A percentile compares a stretch with the other conserved stretches of the same genome.
These are phyloP conservation scores for Yarrowia yakushimensis DNA, from an alignment of 805 yeast species.

Conservation along the genomic window DNA sequence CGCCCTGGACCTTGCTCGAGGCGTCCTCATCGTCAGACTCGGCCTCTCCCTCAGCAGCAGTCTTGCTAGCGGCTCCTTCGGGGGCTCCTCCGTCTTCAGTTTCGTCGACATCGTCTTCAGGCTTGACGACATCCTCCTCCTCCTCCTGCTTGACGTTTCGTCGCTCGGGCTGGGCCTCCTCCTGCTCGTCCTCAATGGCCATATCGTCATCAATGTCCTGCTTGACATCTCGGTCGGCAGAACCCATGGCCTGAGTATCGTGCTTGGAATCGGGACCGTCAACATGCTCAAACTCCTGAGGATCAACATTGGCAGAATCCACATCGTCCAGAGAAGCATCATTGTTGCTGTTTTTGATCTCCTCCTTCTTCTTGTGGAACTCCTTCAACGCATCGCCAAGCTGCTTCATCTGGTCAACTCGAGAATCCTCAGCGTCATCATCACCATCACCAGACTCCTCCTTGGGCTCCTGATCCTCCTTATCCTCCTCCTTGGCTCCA, in stretches of 20 bases:
- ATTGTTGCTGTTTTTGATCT: slow-evolving; percentile 63
- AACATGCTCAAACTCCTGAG: slow-evolving; percentile 65
- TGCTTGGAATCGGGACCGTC: slow-evolving; percentile 58
- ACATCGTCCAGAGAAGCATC: slow-evolving; percentile 40
- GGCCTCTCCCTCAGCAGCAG: slow-evolving; percentile 29
- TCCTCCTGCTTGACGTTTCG: slow-evolving; percentile 24
- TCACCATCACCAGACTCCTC: slow-evolving; percentile 32
- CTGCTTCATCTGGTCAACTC: slow-evolving; percentile 58
- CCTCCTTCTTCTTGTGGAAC: slow-evolving; percentile 85
- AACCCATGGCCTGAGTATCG: slow-evolving; percentile 90
- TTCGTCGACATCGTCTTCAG: slow-evolving; percentile 32
- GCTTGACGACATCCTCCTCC: slow-evolving; percentile 24
- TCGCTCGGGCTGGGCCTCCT: slow-evolving; percentile 31
- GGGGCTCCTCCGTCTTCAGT: slow-evolving; percentile 34
- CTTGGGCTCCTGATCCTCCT: slow-evolving; percentile 51
- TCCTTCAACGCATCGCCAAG: slow-evolving; percentile 90
- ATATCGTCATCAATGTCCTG: slow-evolving; percentile 57
- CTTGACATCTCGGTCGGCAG: slow-evolving; percentile 74
- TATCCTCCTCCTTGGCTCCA: slow-evolving; percentile 87
- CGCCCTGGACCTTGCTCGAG: slow-evolving; percentile 7
- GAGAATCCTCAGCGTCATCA: slow-evolving; percentile 53
- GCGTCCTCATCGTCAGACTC: slow-evolving; percentile 33
- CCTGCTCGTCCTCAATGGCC: slow-evolving; percentile 41
- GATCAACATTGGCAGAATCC: slow-evolving; percentile 46
- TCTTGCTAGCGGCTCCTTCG: slow-evolving; percentile 26